phyloP scores from a whole-genome alignment of 2,329 filamentous ascomycete genomes.

The Alternaria angustiovoidea region DNA sequence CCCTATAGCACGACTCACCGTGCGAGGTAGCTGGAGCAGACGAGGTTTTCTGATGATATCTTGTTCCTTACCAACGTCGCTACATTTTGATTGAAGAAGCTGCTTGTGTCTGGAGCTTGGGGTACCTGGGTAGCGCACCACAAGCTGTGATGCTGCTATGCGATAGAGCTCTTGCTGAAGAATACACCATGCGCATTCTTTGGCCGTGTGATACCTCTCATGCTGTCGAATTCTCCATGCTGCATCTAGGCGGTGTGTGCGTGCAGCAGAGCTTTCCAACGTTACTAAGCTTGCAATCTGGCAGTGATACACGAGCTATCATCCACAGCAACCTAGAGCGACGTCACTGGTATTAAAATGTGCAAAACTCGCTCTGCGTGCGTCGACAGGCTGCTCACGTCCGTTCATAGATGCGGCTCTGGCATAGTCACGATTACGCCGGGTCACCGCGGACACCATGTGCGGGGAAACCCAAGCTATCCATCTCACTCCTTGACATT shows the following conservation, averaged over 20 bases:
- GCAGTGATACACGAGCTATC: neutral
- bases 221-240: neutral
- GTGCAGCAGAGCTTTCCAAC: neutral
- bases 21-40: conserved; percentile 72
- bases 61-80: conserved; percentile 73
- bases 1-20: conserved; percentile 64
- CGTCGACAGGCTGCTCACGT: neutral
- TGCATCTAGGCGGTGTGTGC: neutral
- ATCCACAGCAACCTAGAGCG: neutral
- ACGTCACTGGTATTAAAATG: too few relatives aligned
- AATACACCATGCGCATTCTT: neutral
- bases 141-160: neutral
- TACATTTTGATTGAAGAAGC: conserved; percentile 54
- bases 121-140: neutral
- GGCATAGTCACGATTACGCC: conserved; percentile 10
- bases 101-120: neutral
- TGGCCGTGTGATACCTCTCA: neutral
- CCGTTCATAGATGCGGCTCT: neutral
- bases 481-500: neutral
- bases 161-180: neutral
- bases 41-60: conserved; percentile 65
- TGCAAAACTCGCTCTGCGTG: neutral
- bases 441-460: conserved; percentile 8
- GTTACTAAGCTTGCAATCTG: neutral
- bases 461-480: conserved; percentile 11